Evolutionary conservation across 202 grass and related monocot genomes (phyloP), one percentile per base, ranked within the genome.

Genomic region (Cymbopogon flexuosus): DNA sequence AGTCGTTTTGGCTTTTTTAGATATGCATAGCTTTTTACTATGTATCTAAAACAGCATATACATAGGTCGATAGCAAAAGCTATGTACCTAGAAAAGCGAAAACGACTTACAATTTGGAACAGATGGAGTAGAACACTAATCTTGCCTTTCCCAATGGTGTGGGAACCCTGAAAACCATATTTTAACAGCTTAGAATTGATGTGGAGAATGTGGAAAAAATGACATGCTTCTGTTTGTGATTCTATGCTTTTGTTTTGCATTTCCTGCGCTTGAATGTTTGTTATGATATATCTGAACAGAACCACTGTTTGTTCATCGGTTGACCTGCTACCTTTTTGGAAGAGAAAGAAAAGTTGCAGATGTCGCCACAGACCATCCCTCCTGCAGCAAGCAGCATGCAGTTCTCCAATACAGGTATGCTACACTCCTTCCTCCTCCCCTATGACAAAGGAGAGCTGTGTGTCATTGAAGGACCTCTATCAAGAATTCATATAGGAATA

Each of bases 321-420:
- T 93, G 90, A 95, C 79, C 79, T 88, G 87, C 68, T 95, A 98
- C 65, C 86, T 98, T 81, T 98, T 95, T 74, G 95, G 95, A 87
- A 98, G 95, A 84, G 95, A 98, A 73, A 91, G 95, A 72, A 95
- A 79, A 73, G 88, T 98, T 69, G 95, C 92, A 82, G 92, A 98
- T 27, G 75, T 98, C 81, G 86, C 92, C 42, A 98, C 92, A 9
- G 95, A 98, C 81, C 92, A 98, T 80, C 92, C 92, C 12, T 98
- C 95, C 70, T 98, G 95, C 83, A 95, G 92, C 86, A 98, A 98
- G 52, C 95, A 98, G 56, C 95, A 98, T 79, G 92, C 95, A 1
- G 90, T 98, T 86, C 92, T 98, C 81, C 95, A 98, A 79, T 85
- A 82, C 63, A 65, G 67, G 83, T 84, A 75, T 80, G 40, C 8